phyloP scores from a whole-genome alignment of 2,329 filamentous ascomycete genomes.

The Dryadomyces quercus-mongolicae region DNA sequence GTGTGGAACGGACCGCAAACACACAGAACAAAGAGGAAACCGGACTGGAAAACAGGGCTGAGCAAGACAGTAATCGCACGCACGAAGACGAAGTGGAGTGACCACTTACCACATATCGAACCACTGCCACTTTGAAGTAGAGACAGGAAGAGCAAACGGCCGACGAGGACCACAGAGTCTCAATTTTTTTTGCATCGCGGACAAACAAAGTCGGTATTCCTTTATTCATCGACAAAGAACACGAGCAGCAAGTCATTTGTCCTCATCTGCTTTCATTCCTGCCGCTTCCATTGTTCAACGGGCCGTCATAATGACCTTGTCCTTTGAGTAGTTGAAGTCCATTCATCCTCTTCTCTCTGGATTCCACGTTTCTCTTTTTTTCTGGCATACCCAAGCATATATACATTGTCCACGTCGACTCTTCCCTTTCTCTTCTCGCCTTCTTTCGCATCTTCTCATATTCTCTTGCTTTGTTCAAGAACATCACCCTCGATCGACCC shows the following conservation, averaged over 20 bases:
- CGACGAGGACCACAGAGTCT: not conserved
- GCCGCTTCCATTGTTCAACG: not conserved
- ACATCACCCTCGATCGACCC: not conserved
- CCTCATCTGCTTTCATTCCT: not conserved
- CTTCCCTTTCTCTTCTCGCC: not conserved
- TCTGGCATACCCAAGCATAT: no score
- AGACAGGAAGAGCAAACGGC: not conserved
- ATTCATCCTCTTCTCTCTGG: not conserved
- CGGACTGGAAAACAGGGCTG: no score
- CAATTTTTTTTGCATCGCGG: not conserved
- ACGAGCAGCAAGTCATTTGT: not conserved
- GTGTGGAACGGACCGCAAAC: conserved; percentile 1
- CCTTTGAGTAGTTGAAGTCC: not conserved
- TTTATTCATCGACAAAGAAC: not conserved
- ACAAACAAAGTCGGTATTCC: not conserved
- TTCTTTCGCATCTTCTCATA: no score
- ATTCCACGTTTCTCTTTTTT: not conserved
- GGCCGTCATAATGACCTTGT: not conserved
- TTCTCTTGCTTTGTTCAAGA: not conserved
- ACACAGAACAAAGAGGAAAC: conserved; percentile 1
- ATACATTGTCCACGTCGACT: not conserved
- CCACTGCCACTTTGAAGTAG: not conserved
- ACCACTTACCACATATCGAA: not conserved
- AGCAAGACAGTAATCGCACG: not conserved
- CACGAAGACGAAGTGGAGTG: not conserved